Evolutionary conservation across 345 rosid species (phyloP).

Genomic region (Erodium maritimum): DNA sequence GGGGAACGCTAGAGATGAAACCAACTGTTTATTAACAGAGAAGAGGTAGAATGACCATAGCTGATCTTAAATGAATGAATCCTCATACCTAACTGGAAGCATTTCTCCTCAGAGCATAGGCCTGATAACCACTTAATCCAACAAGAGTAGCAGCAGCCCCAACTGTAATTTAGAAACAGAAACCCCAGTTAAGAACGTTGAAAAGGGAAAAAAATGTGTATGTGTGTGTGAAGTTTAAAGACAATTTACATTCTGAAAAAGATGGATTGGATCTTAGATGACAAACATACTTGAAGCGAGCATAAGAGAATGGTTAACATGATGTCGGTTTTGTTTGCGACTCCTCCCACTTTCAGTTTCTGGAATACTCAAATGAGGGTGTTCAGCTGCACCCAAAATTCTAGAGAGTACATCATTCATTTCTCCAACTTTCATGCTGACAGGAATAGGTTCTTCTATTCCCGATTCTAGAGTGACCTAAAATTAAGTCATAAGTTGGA

Average conservation of each 20-base stretch:
- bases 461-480: slow-evolving; percentile 66
- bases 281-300: slow-evolving; percentile 50
- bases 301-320: slow-evolving; percentile 50
- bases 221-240: too few relatives aligned
- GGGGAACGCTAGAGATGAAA: slow-evolving; percentile 4
- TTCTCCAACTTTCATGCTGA: slow-evolving; percentile 43
- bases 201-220: neutral
- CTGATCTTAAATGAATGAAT: neutral
- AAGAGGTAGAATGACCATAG: slow-evolving; percentile 7
- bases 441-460: slow-evolving; percentile 45
- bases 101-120: slow-evolving; percentile 52
- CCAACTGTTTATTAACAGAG: slow-evolving; percentile 5
- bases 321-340: slow-evolving; percentile 37
- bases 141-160: slow-evolving; percentile 48
- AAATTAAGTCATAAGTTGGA: neutral
- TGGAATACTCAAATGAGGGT: slow-evolving; percentile 61
- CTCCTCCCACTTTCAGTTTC: slow-evolving; percentile 61
- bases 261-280: neutral
- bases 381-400: slow-evolving; percentile 50
- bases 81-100: slow-evolving; percentile 18
- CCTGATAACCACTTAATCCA: slow-evolving; percentile 53
- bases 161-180: slow-evolving; percentile 26
- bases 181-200: slow-evolving; percentile 6
- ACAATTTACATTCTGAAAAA: neutral
- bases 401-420: slow-evolving; percentile 36